phyloP scores from a whole-genome alignment of 495 filamentous ascomycete species.

The Penicillium egyptiacum region DNA sequence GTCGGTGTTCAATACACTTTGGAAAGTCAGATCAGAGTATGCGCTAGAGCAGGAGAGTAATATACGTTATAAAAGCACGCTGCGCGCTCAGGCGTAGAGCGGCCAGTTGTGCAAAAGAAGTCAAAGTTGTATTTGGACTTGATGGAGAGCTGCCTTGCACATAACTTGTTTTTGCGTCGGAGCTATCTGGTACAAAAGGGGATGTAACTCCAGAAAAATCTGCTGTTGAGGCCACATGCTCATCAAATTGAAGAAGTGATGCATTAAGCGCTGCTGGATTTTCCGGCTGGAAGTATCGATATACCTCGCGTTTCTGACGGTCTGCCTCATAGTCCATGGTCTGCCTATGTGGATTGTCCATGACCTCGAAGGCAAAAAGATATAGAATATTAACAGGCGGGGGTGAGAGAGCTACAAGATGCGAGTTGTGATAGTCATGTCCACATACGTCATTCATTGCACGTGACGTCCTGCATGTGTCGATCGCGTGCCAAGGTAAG shows the following conservation, averaged over 20 bases:
- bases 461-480: background rate
- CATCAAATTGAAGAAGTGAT: background rate
- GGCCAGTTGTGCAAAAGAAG: slow-evolving; percentile 43
- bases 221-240: background rate
- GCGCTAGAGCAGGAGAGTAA: background rate
- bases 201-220: background rate
- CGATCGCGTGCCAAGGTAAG: background rate
- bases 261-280: slow-evolving; percentile 10
- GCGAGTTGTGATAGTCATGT: background rate
- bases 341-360: background rate
- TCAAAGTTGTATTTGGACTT: slow-evolving; percentile 50
- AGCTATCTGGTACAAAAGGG: background rate
- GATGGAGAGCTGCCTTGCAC: background rate
- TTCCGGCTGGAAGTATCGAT: slow-evolving; percentile 34
- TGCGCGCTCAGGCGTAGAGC: slow-evolving; percentile 41
- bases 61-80: slow-evolving; percentile 34
- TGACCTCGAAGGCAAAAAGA: too few species aligned
- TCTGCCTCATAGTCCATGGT: slow-evolving; percentile 12
- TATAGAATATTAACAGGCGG: background rate
- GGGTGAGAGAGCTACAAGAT: background rate
- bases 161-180: background rate
- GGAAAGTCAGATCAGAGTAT: background rate
- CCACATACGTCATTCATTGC: background rate
- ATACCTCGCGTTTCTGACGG: slow-evolving; percentile 32
- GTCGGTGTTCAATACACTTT: slow-evolving; percentile 31